Evolutionary conservation across 2,329 filamentous ascomycete genomes (phyloP).

Genomic region (Arachnomyces sp.): DNA sequence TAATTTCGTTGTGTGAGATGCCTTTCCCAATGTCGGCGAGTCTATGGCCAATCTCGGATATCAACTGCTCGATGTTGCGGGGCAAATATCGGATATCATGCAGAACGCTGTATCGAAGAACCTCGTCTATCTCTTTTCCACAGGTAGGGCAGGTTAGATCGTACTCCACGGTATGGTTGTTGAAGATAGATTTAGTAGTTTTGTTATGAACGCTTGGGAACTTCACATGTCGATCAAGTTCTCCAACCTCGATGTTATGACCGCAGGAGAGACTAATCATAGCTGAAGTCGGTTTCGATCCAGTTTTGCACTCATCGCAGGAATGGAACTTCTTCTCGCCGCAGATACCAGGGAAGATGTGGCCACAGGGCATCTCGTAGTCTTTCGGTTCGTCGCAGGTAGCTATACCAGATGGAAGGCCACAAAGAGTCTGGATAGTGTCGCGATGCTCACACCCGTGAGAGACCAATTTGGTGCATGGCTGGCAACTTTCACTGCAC

Average conservation of each 20-base stretch:
- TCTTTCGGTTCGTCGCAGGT: constrained; percentile 10
- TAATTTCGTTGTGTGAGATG: constrained; percentile 10
- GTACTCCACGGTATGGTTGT: constrained; percentile 2
- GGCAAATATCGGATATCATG: constrained; percentile 10
- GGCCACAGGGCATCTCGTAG: constrained; percentile 12
- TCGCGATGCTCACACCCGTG: constrained; percentile 9
- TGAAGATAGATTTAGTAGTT: constrained; percentile 2
- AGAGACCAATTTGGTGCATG: constrained; percentile 10
- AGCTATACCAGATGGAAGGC: constrained; percentile 8
- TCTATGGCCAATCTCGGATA: constrained; percentile 15
- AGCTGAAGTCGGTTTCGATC: background rate
- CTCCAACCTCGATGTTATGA: constrained; percentile 9
- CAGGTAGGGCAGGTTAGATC: constrained; percentile 13
- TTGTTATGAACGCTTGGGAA: background rate
- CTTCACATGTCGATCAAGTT: constrained; percentile 11
- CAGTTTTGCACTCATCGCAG: constrained; percentile 10
- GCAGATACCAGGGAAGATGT: constrained; percentile 13
- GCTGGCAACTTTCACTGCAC: constrained; percentile 14
- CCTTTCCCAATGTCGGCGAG: constrained; percentile 11
- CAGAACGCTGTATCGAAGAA: constrained; percentile 15
- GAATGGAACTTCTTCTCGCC: constrained; percentile 9
- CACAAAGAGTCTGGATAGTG: constrained; percentile 11
- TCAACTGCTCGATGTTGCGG: constrained; percentile 14
- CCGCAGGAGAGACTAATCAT: constrained; percentile 12
- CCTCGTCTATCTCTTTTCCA: constrained; percentile 4